These are phyloP conservation scores for Lepidium africanum DNA, from an alignment of 345 rosid species.

Conservation along the genomic window DNA sequence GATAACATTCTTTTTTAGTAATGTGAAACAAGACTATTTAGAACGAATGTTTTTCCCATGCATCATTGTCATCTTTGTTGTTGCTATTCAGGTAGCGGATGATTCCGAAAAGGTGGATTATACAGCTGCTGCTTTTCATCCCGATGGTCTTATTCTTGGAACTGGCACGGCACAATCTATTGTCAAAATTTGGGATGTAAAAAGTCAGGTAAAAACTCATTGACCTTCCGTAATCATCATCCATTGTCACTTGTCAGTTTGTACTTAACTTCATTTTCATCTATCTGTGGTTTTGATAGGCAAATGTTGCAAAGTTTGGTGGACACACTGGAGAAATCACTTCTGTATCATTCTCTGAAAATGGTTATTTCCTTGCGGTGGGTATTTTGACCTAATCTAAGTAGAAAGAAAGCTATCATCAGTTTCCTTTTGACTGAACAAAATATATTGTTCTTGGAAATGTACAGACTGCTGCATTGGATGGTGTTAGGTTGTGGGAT, in stretches of 20 bases:
- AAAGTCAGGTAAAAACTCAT: conserved; percentile 57
- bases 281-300: conserved; percentile 34
- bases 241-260: neutral
- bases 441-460: neutral
- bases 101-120: conserved; percentile 54
- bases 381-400: conserved; percentile 8
- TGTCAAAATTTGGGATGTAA: conserved; percentile 98
- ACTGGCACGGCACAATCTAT: conserved; percentile 79
- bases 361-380: conserved; percentile 95
- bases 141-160: conserved; percentile 98
- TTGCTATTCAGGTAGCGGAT: conserved; percentile 60
- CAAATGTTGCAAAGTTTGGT: conserved; percentile 78
- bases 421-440: conserved; percentile 7
- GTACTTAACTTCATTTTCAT: neutral
- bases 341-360: conserved; percentile 94
- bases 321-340: conserved; percentile 73
- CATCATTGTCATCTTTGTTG: conserved; percentile 1
- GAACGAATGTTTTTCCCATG: neutral
- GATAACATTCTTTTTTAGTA: neutral
- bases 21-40: neutral
- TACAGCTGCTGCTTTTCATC: conserved; percentile 98
- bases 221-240: neutral
- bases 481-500: conserved; percentile 98
- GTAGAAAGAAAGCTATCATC: neutral
- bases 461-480: conserved; percentile 77